These are phyloP conservation scores for sunflower (Helianthus annuus) DNA, from an alignment of 129 eudicot genomes.

Conservation along the genomic window DNA sequence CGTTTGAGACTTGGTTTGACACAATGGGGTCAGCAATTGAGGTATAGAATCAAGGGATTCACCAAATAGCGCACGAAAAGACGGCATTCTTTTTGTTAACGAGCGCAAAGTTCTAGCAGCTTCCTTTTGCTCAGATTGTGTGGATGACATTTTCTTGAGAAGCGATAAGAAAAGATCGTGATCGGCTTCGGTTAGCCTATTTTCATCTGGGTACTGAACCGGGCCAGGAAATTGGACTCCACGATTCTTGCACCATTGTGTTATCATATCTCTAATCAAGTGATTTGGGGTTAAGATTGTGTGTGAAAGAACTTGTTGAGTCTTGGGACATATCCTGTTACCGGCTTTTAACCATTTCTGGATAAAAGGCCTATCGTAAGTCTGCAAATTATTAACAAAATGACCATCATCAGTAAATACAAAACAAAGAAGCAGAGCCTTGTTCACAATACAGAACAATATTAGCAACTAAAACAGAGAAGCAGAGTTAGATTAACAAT, in stretches of 20 bases:
- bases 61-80: slow-evolving; percentile 83
- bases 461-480: not conserved
- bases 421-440: not conserved
- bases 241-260: slow-evolving; percentile 73
- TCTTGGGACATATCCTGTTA: slow-evolving; percentile 76
- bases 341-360: slow-evolving; percentile 93
- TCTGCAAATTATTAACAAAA: slow-evolving; percentile 52
- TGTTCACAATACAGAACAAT: not conserved
- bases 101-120: slow-evolving; percentile 77
- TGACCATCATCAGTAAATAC: not conserved
- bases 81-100: slow-evolving; percentile 74
- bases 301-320: slow-evolving; percentile 94
- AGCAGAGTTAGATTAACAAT: not conserved
- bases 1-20: slow-evolving; percentile 38
- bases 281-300: slow-evolving; percentile 74
- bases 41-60: slow-evolving; percentile 68
- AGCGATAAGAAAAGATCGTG: slow-evolving; percentile 55
- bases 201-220: slow-evolving; percentile 45
- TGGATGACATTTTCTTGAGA: slow-evolving; percentile 68
- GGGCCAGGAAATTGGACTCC: slow-evolving; percentile 67
- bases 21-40: slow-evolving; percentile 60
- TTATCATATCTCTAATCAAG: slow-evolving; percentile 75
- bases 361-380: slow-evolving; percentile 83
- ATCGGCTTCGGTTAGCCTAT: slow-evolving; percentile 57
- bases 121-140: slow-evolving; percentile 70